phyloP scores from a whole-genome alignment of 2,329 filamentous ascomycete genomes.

The Trichoderma brevicompactum region DNA sequence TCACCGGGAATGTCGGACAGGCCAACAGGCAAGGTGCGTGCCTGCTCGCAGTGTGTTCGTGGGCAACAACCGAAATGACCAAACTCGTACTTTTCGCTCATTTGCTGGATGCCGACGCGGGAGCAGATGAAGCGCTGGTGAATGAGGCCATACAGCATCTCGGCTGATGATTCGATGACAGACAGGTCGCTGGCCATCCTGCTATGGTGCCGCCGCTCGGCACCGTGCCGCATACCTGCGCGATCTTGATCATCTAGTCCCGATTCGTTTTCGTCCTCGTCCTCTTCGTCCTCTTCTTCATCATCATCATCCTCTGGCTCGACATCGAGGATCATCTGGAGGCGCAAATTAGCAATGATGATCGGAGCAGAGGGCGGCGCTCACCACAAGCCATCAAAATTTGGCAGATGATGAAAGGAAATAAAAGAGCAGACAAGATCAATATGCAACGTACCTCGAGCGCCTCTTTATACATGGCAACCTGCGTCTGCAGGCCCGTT shows the following conservation, averaged over 20 bases:
- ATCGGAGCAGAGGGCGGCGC: neutral
- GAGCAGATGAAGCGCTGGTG: conserved; percentile 99
- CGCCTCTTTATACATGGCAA: conserved; percentile 98
- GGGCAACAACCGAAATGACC: conserved; percentile 96
- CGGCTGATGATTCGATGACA: conserved; percentile 95
- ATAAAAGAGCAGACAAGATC: neutral
- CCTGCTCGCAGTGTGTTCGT: conserved; percentile 88
- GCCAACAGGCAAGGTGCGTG: conserved; percentile 89
- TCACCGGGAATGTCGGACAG: conserved; percentile 93
- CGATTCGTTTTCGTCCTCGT: conserved; percentile 74
- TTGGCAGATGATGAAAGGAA: neutral
- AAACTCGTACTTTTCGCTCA: conserved; percentile 98
- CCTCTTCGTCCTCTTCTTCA: conserved; percentile 78
- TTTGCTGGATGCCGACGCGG: conserved; percentile 93
- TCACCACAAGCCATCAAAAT: neutral
- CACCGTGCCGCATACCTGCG: conserved; percentile 55
- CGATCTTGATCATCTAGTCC: conserved; percentile 55
- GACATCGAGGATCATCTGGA: conserved; percentile 92
- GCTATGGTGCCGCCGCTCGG: conserved; percentile 76
- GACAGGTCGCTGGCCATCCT: conserved; percentile 91
- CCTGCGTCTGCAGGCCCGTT: conserved; percentile 91
- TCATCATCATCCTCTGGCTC: conserved; percentile 95
- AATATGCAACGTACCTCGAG: conserved; percentile 64
- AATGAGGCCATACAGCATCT: conserved; percentile 96
- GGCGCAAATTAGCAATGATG: neutral